Percentiles rank a stretch among this genome's conserved stretches.
Evolutionary conservation across 805 yeast genomes (phyloP).

Genomic region (Torulaspora maleeae): DNA sequence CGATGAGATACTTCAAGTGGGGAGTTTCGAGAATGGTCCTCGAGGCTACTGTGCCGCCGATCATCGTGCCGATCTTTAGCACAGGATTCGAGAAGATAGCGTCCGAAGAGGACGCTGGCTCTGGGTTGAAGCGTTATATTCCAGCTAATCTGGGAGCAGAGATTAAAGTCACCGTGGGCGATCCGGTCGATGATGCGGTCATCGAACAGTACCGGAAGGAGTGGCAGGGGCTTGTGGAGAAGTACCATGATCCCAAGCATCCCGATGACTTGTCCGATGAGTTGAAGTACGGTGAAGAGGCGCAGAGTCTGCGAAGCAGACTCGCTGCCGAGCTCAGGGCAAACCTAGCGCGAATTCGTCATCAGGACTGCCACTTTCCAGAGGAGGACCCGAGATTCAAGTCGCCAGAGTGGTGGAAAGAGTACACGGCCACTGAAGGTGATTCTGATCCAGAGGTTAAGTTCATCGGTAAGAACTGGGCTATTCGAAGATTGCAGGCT

Average conservation of each 20-base stretch:
- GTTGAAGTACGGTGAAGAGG: constrained; percentile 59
- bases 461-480: constrained; percentile 81
- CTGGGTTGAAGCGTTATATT: constrained; percentile 51
- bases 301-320: constrained; percentile 59
- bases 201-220: constrained; percentile 58
- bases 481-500: constrained; percentile 63
- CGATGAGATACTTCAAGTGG: constrained; percentile 95
- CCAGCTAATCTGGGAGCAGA: constrained; percentile 65
- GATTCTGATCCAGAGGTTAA: constrained; percentile 59
- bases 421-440: constrained; percentile 62
- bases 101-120: constrained; percentile 63
- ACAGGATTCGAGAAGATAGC: constrained; percentile 83
- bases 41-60: constrained; percentile 79
- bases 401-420: constrained; percentile 69
- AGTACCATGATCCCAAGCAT: constrained; percentile 46
- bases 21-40: constrained; percentile 81
- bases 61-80: constrained; percentile 79
- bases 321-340: constrained; percentile 66
- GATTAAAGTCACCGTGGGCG: constrained; percentile 66
- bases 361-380: constrained; percentile 39
- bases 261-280: constrained; percentile 58
- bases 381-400: constrained; percentile 68
- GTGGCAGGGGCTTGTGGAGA: constrained; percentile 63
- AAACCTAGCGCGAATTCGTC: constrained; percentile 49
- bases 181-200: constrained; percentile 55